Evolutionary conservation across 345 rosid species (phyloP), one percentile per base, ranked within the genome.

Genomic region (Ricinus communis): DNA sequence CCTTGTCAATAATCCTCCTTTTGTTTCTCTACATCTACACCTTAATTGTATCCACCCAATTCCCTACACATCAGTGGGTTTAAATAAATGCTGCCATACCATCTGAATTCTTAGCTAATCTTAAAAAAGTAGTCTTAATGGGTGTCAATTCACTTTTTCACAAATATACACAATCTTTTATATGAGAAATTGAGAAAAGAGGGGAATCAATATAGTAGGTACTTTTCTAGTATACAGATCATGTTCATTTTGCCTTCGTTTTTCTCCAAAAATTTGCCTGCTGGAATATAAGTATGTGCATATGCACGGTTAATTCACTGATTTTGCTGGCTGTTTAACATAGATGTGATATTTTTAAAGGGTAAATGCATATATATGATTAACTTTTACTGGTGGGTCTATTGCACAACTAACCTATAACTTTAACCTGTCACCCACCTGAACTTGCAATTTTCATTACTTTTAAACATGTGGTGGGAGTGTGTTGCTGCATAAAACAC

Each of bases 231-330:
- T 22, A 8, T 54, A 22, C 38, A 33, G 6, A 33, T 43, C 14
- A 43, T 43, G 47, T 43, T 43, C 12, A 43, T 8, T 54, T 19
- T 11, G 28, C 22, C 16, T 12, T 27, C 28, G 2, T 69, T 43
- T 41, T 64, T 54, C 43, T 71, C n/a, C 65, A 21, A 18, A 7
- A 19, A 28, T 43, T 11, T 68, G 50, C 62, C 14, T 51, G 51
- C n/a, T n/a, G n/a, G 46, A 21, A 33, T 36, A 9, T n/a, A 2
- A 22, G 13, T 15, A 31, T 21, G 8, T 47, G 65, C 40, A 54
- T 54, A 38, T n/a, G n/a, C n/a, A n/a, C n/a, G n/a, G n/a, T n/a
- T n/a, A n/a, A n/a, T n/a, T n/a, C n/a, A n/a, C n/a, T n/a, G n/a
- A n/a, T n/a, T n/a, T n/a, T n/a, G n/a, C n/a, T n/a, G n/a, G n/a